Evolutionary conservation across 2,329 filamentous ascomycete species (phyloP), one percentile per base, ranked within the genome.

Genomic region (Apiospora saccharicola): DNA sequence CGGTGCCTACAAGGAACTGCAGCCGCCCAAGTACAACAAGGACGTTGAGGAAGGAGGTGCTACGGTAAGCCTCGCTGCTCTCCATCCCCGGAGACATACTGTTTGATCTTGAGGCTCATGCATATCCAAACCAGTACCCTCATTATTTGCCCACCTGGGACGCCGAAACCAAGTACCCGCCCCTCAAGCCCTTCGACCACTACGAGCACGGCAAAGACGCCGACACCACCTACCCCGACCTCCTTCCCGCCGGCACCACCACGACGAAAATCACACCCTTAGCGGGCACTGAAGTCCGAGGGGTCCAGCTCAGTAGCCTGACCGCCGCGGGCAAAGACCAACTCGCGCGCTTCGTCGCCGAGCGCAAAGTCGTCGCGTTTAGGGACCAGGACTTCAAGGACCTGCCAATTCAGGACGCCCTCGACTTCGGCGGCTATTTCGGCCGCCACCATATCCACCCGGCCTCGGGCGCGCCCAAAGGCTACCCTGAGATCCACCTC

Each of bases 391-490:
- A 95, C 80, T 91, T 92, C 75, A 90, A 90, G 51, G 86, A 93
- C 75, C 85, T 94, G 14, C 88, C 92, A 10, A 94, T 95, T 77
- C 81, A 89, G 41, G 87, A 93, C 12, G 93, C 92, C 1, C 85
- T 94, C 49, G 86, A 92, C 26, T 91, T 90, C 75, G 93, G 90
- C 69, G 87, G 89, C 70, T 95, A 95, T 83, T 96, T 95, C 78
- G 94, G 94, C 67, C 90, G 92, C 12, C 92, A 93, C 76, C 94
- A 96, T 83, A 93, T 96, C 72, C 94, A 96, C 77, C 93, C 93
- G 4, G 93, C 93, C 0, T 93, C 91, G 0, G 93, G 94, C 1
- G 91, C 91, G 0, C 94, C 94, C 0, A 89, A 90, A 74, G 93
- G 92, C 4, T 88, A 90, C 79, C 93, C 93, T 0, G 90, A 95